These are phyloP conservation scores for Rhodotorula mucilaginosa DNA, from an alignment of 1,284 basidiomycete genomes.

Conservation along the genomic window DNA sequence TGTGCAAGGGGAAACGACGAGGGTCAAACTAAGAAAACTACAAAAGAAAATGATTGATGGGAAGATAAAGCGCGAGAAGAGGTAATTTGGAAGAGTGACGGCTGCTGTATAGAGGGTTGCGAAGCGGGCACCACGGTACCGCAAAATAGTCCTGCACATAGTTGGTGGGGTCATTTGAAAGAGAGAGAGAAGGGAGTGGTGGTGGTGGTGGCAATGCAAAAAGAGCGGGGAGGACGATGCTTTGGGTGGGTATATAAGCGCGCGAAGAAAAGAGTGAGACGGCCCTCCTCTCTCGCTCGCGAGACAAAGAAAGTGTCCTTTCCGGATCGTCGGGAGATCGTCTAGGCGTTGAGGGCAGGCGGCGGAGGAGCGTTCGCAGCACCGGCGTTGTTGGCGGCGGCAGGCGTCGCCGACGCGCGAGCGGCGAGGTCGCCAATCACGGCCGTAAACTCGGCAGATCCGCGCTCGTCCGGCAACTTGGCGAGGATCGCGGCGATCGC, in stretches of 20 bases:
- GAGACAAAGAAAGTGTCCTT: too few species aligned
- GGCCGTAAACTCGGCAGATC: constrained; percentile 9
- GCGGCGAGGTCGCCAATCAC: constrained; percentile 6
- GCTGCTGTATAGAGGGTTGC: neutral
- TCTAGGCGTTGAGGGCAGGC: neutral
- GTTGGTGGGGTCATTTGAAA: too few species aligned
- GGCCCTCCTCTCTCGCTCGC: too few species aligned
- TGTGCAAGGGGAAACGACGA: neutral
- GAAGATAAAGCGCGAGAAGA: neutral
- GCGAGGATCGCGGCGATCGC: constrained; percentile 8
- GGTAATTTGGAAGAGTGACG: neutral
- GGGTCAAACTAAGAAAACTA: neutral
- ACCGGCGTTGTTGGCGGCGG: neutral
- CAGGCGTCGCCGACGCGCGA: neutral
- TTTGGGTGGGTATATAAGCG: too few species aligned
- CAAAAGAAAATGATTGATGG: neutral
- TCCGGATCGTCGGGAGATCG: too few species aligned
- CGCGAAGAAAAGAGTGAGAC: too few species aligned
- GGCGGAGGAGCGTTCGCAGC: neutral
- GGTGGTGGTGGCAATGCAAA: too few species aligned
- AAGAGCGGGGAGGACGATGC: too few species aligned
- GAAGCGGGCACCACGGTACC: neutral
- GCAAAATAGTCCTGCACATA: neutral
- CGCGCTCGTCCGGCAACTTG: constrained; percentile 15
- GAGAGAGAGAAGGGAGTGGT: too few species aligned